Evolutionary conservation across 192 early-diverging fungal genomes (phyloP).

Genomic region (Coemansia sp.): DNA sequence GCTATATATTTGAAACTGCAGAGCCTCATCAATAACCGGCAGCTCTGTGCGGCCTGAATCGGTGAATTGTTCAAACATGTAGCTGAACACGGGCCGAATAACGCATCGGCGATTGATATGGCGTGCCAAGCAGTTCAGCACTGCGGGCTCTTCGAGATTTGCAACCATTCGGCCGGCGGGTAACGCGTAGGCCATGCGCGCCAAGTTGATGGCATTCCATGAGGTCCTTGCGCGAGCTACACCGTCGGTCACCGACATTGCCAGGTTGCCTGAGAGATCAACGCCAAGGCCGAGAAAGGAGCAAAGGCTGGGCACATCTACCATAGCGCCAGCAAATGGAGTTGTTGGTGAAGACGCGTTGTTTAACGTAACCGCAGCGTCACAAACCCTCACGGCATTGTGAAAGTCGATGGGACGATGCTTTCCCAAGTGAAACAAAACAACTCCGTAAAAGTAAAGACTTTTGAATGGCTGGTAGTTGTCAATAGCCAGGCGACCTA

Average conservation of each 20-base stretch:
- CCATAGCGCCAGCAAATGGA: neutral
- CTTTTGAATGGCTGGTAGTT: conserved; percentile 39
- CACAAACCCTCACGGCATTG: conserved; percentile 22
- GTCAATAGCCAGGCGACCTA: conserved; percentile 35
- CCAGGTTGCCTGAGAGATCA: neutral
- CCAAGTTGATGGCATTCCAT: conserved; percentile 10
- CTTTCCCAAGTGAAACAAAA: conserved; percentile 29
- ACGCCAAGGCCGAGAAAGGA: conserved; percentile 27
- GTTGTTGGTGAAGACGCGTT: conserved; percentile 18
- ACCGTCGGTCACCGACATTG: conserved; percentile 12
- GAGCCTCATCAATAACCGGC: conserved; percentile 10
- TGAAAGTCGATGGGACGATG: conserved; percentile 3
- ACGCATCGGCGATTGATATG: conserved; percentile 21
- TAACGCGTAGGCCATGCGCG: conserved; percentile 30
- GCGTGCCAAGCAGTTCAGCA: conserved; percentile 4
- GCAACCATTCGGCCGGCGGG: conserved; percentile 27
- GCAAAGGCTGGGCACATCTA: conserved; percentile 19
- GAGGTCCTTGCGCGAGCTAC: neutral
- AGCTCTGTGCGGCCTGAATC: conserved; percentile 2
- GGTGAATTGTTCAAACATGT: conserved; percentile 25
- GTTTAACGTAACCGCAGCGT: conserved; percentile 37
- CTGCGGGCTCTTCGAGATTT: conserved; percentile 13
- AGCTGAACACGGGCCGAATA: conserved; percentile 38
- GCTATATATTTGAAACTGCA: conserved; percentile 52
- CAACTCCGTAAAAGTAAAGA: conserved; percentile 31